Evolutionary conservation across 208 protist species (phyloP).

Genomic region (Trypanosoma caninum): DNA sequence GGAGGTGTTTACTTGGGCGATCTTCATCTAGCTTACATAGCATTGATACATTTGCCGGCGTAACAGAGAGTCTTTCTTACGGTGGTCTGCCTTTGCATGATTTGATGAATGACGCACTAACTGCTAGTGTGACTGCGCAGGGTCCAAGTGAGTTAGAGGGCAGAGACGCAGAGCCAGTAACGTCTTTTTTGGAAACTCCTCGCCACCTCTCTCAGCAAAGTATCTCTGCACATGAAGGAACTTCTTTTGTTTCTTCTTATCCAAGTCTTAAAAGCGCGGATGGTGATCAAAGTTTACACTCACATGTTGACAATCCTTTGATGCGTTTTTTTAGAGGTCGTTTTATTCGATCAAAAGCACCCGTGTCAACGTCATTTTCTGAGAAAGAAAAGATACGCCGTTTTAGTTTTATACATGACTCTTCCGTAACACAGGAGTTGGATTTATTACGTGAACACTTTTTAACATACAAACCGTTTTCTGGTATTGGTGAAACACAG

Average conservation of each 20-base stretch:
- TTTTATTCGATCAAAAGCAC: too few species aligned
- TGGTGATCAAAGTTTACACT: too few species aligned
- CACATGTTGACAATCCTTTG: too few species aligned
- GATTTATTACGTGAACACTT: constrained; percentile 43
- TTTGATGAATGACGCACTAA: constrained; percentile 21
- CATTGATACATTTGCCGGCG: background rate
- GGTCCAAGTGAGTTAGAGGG: background rate
- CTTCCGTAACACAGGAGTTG: constrained; percentile 34
- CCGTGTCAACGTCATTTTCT: background rate
- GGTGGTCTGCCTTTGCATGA: constrained; percentile 4
- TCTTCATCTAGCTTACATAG: background rate
- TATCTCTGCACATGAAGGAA: background rate
- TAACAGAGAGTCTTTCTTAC: background rate
- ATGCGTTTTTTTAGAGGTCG: too few species aligned
- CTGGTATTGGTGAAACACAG: constrained; percentile 53
- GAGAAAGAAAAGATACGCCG: background rate
- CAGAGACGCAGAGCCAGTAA: background rate
- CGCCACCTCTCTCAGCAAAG: background rate
- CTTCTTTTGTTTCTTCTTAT: too few species aligned
- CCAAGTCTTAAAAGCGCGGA: too few species aligned
- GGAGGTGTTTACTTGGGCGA: background rate
- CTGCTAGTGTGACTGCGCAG: constrained; percentile 11
- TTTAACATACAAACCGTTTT: constrained; percentile 50
- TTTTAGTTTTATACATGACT: background rate
- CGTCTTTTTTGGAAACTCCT: background rate